Evolutionary conservation across 2,329 filamentous ascomycete genomes (phyloP).

Genomic region (Pestalotiopsis sp.): DNA sequence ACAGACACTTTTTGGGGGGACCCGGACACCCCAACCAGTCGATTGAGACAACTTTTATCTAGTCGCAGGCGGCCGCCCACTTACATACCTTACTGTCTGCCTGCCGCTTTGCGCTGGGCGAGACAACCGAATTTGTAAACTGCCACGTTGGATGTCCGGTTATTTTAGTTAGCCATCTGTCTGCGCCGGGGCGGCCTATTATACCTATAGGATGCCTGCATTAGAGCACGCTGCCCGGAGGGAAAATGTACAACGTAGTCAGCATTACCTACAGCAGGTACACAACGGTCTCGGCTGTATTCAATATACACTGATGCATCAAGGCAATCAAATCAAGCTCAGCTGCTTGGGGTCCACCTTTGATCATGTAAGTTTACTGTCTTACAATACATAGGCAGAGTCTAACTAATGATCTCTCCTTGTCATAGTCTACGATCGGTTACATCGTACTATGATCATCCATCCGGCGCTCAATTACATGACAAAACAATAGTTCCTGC

Average conservation of each 20-base stretch:
- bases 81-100: too few species aligned
- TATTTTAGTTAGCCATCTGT: neutral
- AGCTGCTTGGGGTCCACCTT: too few species aligned
- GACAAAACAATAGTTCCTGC: too few species aligned
- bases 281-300: too few species aligned
- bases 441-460: too few species aligned
- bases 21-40: neutral
- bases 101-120: neutral
- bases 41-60: neutral
- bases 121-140: neutral
- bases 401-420: too few species aligned
- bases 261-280: neutral
- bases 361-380: too few species aligned
- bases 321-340: too few species aligned
- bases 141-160: slow-evolving; percentile 1
- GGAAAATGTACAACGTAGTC: neutral
- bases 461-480: too few species aligned
- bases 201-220: neutral
- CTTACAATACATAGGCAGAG: too few species aligned
- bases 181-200: neutral
- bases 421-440: too few species aligned
- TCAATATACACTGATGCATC: too few species aligned
- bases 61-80: neutral
- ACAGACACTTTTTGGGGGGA: neutral
- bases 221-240: neutral